A percentile compares a stretch with the other conserved stretches of the same genome.
Conservation (phyloP, 208 protist species). For the Trypanosoma rangeli region DNA sequence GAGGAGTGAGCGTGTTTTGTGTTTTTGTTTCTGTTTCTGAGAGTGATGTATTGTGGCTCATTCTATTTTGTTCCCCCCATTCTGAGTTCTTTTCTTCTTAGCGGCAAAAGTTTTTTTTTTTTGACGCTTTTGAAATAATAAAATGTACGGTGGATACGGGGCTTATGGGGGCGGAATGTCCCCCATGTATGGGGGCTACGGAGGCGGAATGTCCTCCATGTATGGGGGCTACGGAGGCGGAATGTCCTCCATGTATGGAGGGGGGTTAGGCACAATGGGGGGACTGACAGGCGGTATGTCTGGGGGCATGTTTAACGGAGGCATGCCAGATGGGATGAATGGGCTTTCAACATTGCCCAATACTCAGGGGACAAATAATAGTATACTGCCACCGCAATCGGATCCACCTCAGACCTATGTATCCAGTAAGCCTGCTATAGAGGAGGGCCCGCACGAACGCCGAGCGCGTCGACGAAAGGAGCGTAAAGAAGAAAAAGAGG, state of each 20-base stretch:
- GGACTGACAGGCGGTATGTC: constrained; percentile 19
- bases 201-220: constrained; percentile 28
- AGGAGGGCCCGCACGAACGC: constrained; percentile 56
- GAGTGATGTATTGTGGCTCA: no score
- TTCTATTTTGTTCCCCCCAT: no score
- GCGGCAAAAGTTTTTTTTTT: constrained; percentile 13
- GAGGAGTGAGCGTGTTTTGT: no score
- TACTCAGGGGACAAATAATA: constrained; percentile 8
- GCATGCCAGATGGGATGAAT: constrained; percentile 12
- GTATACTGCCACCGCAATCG: constrained; percentile 14
- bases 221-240: constrained; percentile 28
- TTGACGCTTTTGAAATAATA: constrained; percentile 4
- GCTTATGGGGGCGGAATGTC: constrained; percentile 15
- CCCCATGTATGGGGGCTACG: constrained; percentile 26
- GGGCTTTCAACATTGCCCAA: background rate
- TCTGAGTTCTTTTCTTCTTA: no score
- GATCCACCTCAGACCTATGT: constrained; percentile 9
- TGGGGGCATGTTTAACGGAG: constrained; percentile 16
- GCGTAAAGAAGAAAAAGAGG: constrained; percentile 57
- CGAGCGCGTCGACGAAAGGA: constrained; percentile 58
- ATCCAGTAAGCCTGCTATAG: constrained; percentile 26
- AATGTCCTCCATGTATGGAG: constrained; percentile 50
- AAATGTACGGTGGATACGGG: constrained; percentile 14
- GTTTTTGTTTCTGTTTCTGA: no score
- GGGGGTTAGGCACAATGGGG: constrained; percentile 17